These are phyloP conservation scores for Polyporus arcularius DNA, from an alignment of 768 basidiomycete species.

Conservation along the genomic window DNA sequence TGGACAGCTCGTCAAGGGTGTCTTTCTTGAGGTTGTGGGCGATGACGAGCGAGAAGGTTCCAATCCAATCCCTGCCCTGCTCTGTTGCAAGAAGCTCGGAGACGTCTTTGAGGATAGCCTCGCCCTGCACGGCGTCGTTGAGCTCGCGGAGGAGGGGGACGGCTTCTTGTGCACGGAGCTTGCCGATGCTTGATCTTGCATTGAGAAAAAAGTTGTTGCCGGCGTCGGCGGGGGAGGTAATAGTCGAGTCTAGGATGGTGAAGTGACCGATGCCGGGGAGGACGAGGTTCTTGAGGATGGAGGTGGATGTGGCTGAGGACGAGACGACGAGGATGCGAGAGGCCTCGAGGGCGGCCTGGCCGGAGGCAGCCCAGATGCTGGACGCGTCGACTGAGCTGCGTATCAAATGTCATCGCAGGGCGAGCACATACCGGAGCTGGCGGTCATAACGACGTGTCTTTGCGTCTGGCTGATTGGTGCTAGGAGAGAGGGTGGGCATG, in stretches of 20 bases:
- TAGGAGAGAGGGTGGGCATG: neutral
- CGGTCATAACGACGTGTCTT: slow-evolving; percentile 94
- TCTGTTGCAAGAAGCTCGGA: slow-evolving; percentile 19
- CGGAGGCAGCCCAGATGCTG: slow-evolving; percentile 86
- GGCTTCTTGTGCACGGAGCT: slow-evolving; percentile 76
- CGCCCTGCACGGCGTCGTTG: slow-evolving; percentile 82
- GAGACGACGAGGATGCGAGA: slow-evolving; percentile 81
- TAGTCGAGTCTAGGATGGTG: slow-evolving; percentile 75
- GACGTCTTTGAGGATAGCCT: slow-evolving; percentile 53
- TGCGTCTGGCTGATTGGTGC: slow-evolving; percentile 70
- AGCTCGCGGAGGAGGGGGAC: slow-evolving; percentile 79
- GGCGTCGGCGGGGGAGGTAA: slow-evolving; percentile 71
- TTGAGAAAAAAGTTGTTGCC: slow-evolving; percentile 98
- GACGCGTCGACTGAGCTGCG: neutral
- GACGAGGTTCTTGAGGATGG: slow-evolving; percentile 94
- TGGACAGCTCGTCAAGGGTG: slow-evolving; percentile 58
- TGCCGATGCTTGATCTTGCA: slow-evolving; percentile 73
- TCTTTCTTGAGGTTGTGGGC: slow-evolving; percentile 73
- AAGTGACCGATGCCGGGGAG: slow-evolving; percentile 96
- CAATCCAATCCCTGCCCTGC: slow-evolving; percentile 23
- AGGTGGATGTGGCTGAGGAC: slow-evolving; percentile 80
- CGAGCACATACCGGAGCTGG: slow-evolving; percentile 72
- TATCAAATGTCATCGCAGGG: neutral
- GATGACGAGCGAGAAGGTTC: slow-evolving; percentile 65
- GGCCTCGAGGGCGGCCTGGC: slow-evolving; percentile 86